phyloP scores from a whole-genome alignment of 257 asterid genomes.

The Echium plantagineum region DNA sequence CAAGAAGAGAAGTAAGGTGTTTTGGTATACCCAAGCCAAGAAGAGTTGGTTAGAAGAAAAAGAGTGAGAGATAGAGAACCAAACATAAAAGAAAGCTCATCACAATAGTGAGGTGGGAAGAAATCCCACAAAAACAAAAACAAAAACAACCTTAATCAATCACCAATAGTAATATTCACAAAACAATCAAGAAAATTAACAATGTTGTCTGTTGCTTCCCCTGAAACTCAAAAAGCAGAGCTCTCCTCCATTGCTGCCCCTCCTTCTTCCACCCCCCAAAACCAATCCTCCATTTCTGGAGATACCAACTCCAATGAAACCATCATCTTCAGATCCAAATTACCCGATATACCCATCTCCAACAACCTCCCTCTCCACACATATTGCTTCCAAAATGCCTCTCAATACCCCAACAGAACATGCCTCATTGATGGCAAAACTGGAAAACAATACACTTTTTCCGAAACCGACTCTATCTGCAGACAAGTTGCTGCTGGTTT shows the following conservation, averaged over 20 bases:
- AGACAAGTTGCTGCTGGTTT: slow-evolving; percentile 58
- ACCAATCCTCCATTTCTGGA: slow-evolving; percentile 1
- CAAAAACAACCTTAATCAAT: slow-evolving; percentile 12
- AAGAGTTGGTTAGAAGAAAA: not conserved
- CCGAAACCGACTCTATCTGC: slow-evolving; percentile 45
- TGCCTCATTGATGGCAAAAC: slow-evolving; percentile 43
- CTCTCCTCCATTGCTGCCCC: slow-evolving; percentile 5
- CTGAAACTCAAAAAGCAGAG: slow-evolving; percentile 21
- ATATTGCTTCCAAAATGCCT: slow-evolving; percentile 41
- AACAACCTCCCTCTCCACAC: slow-evolving; percentile 56
- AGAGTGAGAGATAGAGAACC: not conserved
- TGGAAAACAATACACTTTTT: slow-evolving; percentile 37
- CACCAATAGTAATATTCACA: slow-evolving; percentile 1
- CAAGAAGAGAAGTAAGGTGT: not conserved
- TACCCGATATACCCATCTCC: slow-evolving; percentile 47
- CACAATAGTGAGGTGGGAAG: not conserved
- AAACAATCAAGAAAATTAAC: slow-evolving; percentile 4
- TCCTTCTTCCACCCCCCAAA: not conserved
- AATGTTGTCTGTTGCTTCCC: slow-evolving; percentile 26
- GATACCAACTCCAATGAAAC: slow-evolving; percentile 5
- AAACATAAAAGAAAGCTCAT: too few relatives aligned
- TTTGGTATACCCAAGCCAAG: not conserved
- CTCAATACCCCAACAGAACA: slow-evolving; percentile 23
- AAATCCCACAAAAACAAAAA: not conserved
- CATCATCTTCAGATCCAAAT: slow-evolving; percentile 49